Percentiles rank a stretch among this genome's conserved stretches.
These are phyloP conservation scores for Elaeis guineensis DNA, from an alignment of 176 grass and related monocot genomes.

Conservation along the genomic window DNA sequence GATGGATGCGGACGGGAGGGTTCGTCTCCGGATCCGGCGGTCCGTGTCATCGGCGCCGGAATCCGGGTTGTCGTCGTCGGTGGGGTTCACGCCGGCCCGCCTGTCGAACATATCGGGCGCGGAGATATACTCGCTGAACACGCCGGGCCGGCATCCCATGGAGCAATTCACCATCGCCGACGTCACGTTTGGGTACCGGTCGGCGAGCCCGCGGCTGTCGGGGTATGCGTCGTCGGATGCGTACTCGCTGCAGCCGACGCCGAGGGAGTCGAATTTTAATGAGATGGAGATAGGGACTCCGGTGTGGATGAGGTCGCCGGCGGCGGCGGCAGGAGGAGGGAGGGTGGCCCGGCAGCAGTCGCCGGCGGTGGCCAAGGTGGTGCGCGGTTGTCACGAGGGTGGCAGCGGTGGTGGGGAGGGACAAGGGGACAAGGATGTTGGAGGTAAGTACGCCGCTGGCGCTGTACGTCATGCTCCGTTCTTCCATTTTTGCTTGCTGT, in stretches of 20 bases:
- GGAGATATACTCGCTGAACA: conserved; percentile 22
- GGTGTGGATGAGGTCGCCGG: conserved; percentile 7
- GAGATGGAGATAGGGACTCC: conserved; percentile 16
- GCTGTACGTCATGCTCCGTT: no score
- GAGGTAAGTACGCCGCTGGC: conserved; percentile 23
- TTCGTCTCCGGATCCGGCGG: conserved; percentile 11
- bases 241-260: conserved; percentile 24
- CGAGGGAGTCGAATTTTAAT: conserved; percentile 15
- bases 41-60: conserved; percentile 8
- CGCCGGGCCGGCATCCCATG: neutral
- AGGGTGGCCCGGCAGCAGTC: neutral
- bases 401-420: neutral
- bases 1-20: conserved; percentile 16
- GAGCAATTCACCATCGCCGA: no score
- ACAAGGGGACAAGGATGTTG: conserved; percentile 30
- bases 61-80: conserved; percentile 2
- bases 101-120: conserved; percentile 16
- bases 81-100: conserved; percentile 12
- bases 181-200: no score
- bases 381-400: no score
- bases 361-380: neutral
- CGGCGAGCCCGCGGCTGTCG: neutral
- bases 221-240: conserved; percentile 16
- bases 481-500: no score
- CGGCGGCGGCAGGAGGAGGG: neutral